Base-by-base conservation (phyloP, 1,139 yeast genomes). In the Entelexis paramagnoliae region DNA sequence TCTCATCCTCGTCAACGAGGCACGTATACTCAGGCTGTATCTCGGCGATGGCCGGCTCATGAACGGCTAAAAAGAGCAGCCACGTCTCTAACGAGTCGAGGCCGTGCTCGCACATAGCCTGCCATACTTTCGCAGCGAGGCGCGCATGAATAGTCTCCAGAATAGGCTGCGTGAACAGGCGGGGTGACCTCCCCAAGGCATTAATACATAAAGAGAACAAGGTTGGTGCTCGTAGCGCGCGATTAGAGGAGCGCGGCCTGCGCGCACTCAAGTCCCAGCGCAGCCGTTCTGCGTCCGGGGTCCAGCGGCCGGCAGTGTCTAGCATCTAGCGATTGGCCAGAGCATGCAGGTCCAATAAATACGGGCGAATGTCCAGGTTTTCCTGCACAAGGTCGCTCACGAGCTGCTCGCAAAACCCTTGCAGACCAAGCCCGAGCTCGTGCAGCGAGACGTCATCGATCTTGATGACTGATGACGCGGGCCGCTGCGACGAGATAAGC, bases 41-140 rank as follows among this genome's bases (percentile, higher is more conserved):
- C 24, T 22, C 24, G 6, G 6, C 24, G 6, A 22, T 22, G 22
- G n/a, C 4, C 9, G 26, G 17, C 7, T 29, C 41, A 5, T 45
- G 44, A 3, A 24, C 16, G 4, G 22, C 30, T n/a, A 26, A 1
- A 29, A 53, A 53, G 9, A 51, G 39, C 7, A 51, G 35, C 56
- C 56, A 53, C 13, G 43, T 24, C n/a, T 53, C 52, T 3, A 51
- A 30, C 10, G 56, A 46, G 28, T 53, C 56, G 36, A 40, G 29
- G 22, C 50, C 34, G n/a, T 17, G 14, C 2, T 6, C 20, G 29
- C 28, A 19, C 20, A 53, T 35, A 5, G 39, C 46, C 11, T 17
- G 22, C 56, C 56, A 53, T 3, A 53, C 29, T 14, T n/a, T 13
- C 3, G 22, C 16, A 2, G 42, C 35, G 2, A 48, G 35, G 2